phyloP scores from a whole-genome alignment of 768 basidiomycete species.

The Naematelia encephala region DNA sequence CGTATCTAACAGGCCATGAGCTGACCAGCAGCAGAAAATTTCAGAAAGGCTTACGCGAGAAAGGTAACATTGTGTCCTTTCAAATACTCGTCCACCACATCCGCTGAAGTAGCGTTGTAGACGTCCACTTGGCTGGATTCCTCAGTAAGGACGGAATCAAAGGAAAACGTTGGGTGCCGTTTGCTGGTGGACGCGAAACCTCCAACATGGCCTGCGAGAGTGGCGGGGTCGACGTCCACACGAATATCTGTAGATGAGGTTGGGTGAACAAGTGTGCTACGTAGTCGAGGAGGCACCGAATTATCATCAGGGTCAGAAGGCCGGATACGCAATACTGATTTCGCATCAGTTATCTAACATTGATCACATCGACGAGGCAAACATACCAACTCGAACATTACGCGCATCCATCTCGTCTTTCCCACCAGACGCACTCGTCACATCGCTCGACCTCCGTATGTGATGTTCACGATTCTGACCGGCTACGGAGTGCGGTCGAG shows the following conservation, averaged over 20 bases:
- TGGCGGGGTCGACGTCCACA: constrained; percentile 62
- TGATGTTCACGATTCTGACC: constrained; percentile 5
- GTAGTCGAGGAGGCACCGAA: constrained; percentile 90
- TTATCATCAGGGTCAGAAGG: constrained; percentile 81
- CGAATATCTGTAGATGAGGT: constrained; percentile 68
- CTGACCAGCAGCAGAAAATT: background rate
- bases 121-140: constrained; percentile 77
- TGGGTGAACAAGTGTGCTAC: constrained; percentile 80
- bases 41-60: constrained; percentile 61
- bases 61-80: constrained; percentile 98
- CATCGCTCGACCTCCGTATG: background rate
- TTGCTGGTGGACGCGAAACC: constrained; percentile 12
- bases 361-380: background rate
- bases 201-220: constrained; percentile 28
- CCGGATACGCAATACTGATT: constrained; percentile 78
- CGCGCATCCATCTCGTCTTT: background rate
- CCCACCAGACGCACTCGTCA: constrained; percentile 1
- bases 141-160: constrained; percentile 92
- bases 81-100: constrained; percentile 56
- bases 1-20: constrained; percentile 55
- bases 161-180: constrained; percentile 66
- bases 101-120: constrained; percentile 72
- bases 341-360: background rate
- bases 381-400: background rate
- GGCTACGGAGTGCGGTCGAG: constrained; percentile 20